Percentiles rank a stretch among this genome's conserved stretches.
Evolutionary conservation across 2,329 filamentous ascomycete species (phyloP).

Genomic region (Aspergillus tubingensis): DNA sequence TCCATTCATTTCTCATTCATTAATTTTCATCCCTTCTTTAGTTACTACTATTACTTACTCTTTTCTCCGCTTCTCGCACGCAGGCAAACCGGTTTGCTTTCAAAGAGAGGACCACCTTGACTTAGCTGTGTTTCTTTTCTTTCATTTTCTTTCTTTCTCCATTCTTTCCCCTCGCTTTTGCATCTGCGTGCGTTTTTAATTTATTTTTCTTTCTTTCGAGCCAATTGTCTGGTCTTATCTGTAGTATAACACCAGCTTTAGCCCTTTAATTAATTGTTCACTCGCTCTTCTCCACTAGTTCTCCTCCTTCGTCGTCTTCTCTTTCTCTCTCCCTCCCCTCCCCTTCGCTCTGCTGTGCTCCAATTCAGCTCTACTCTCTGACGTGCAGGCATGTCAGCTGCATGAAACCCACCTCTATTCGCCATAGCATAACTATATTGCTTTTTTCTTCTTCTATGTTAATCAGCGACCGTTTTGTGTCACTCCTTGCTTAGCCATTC

Average conservation of each 20-base stretch:
- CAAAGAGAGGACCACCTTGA: background rate
- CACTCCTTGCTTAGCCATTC: background rate
- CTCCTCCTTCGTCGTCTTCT: background rate
- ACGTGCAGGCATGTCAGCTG: constrained; percentile 26
- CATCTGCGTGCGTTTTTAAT: too few species aligned
- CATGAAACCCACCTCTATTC: constrained; percentile 11
- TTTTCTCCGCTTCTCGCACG: background rate
- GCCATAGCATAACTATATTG: background rate
- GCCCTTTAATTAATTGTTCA: background rate
- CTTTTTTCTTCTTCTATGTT: background rate
- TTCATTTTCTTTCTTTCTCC: background rate
- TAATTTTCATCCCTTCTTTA: background rate
- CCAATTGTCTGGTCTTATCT: background rate
- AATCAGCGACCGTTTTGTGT: background rate
- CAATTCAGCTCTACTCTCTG: constrained; percentile 4
- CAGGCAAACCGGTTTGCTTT: constrained; percentile 5
- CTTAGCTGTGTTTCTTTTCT: constrained; percentile 5
- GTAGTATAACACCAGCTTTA: background rate
- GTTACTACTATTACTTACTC: background rate
- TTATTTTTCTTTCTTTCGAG: too few species aligned
- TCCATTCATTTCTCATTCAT: background rate
- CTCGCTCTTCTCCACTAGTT: constrained; percentile 2
- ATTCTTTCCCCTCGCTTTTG: background rate
- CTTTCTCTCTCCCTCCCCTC: constrained; percentile 4
- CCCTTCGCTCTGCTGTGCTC: constrained; percentile 2